phyloP scores from a whole-genome alignment of 2,329 filamentous ascomycete genomes.

The Neofusicoccum sp. region DNA sequence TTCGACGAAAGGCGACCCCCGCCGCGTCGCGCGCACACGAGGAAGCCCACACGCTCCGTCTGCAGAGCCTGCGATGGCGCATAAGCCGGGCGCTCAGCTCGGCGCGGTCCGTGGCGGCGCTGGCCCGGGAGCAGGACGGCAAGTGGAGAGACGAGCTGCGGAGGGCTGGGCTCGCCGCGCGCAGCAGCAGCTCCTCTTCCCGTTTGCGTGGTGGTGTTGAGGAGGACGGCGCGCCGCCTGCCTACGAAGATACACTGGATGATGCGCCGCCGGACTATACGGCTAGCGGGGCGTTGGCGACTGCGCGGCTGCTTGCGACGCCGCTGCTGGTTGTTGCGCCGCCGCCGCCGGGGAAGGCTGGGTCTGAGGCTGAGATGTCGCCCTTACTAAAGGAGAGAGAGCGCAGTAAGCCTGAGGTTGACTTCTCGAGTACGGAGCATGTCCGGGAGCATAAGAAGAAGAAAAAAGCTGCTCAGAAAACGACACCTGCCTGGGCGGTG shows the following conservation, averaged over 20 bases:
- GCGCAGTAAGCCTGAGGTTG: slow-evolving; percentile 45
- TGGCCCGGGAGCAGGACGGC: neutral
- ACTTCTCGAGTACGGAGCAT: slow-evolving; percentile 58
- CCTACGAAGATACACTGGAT: slow-evolving; percentile 43
- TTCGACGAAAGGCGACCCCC: neutral
- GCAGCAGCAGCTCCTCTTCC: neutral
- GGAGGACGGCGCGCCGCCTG: slow-evolving; percentile 34
- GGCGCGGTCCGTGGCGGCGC: neutral
- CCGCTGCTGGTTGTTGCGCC: neutral
- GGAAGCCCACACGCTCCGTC: neutral
- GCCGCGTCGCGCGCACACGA: neutral
- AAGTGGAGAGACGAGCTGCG: neutral
- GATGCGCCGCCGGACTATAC: slow-evolving; percentile 49
- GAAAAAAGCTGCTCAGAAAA: slow-evolving; percentile 49
- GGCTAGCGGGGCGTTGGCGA: slow-evolving; percentile 39
- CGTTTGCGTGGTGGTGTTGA: neutral
- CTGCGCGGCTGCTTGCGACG: slow-evolving; percentile 17
- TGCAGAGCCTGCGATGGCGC: neutral
- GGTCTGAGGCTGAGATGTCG: too few relatives aligned
- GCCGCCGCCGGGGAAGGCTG: too few relatives aligned
- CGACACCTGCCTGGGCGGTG: slow-evolving; percentile 33
- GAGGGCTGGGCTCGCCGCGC: neutral
- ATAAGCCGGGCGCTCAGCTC: neutral
- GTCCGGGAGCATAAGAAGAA: slow-evolving; percentile 51
- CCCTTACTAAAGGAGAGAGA: neutral